Evolutionary conservation across 2,329 filamentous ascomycete species (phyloP), one percentile per base, ranked within the genome.

Genomic region (Pestalotiopsis sp.): DNA sequence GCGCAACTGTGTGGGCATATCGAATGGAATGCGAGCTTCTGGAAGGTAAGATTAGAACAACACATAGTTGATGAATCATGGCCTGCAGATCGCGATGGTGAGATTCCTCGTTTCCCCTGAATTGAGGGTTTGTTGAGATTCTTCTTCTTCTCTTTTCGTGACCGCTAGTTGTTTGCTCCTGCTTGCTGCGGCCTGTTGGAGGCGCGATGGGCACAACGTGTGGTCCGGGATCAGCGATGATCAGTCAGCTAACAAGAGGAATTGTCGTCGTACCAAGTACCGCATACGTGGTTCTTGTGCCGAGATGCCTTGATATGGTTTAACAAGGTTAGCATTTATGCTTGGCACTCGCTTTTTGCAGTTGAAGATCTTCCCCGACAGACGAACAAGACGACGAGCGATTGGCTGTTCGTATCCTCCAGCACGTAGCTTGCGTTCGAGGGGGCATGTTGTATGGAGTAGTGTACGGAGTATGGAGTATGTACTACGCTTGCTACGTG

Each of bases 141-240:
- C 59, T 38, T 4, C 14, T 4, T 62, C 38, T 62, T 23, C 38
- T 49, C 5, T 17, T 41, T 36, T 49, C 36, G 62, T 56, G 20
- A 49, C 45, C 62, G 62, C 62, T 49, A 49, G 13, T 56, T 60
- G 58, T 60, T 60, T 38, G 12, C 12, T 52, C 5, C 20, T 36
- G 31, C 31, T 36, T 36, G 31, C 20, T 56, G 14, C 20, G 45
- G 39, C 62, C 62, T 64, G 62, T 64, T 20, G 39, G 62, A 39
- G 12, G 12, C n/a, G 39, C 12, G 38, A 64, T 49, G 27, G 39
- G 17, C 39, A 27, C 62, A 64, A 64, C 62, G 62, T 64, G 62
- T 64, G 20, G n/a, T 56, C 62, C 23, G 12, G 62, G 39, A 39
- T 36, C 13, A 36, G 59, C 27, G 31, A 38, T 62, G 59, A 62